A percentile compares a stretch with the other conserved stretches of the same genome.
These are phyloP conservation scores for Cucurbita pepo DNA, from an alignment of 306 rosid species.

Conservation along the genomic window DNA sequence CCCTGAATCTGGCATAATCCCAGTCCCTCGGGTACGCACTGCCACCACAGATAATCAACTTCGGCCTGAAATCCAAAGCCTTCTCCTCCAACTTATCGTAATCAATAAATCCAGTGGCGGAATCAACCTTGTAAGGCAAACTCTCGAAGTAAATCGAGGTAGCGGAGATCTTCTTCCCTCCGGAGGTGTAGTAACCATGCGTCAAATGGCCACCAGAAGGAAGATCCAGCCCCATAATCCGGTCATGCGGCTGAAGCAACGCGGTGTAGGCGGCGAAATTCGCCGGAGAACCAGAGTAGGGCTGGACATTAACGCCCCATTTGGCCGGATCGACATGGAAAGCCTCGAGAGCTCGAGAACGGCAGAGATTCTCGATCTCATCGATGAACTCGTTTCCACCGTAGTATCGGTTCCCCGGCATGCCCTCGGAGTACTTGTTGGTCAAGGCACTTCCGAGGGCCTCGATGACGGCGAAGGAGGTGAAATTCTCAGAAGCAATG, in stretches of 20 bases:
- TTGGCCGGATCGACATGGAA: conserved; percentile 37
- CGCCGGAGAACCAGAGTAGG: conserved; percentile 86
- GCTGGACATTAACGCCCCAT: conserved; percentile 92
- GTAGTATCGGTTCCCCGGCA: conserved; percentile 87
- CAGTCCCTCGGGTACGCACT: conserved; percentile 91
- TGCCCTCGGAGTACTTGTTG: conserved; percentile 87
- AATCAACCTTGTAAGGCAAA: conserved; percentile 73
- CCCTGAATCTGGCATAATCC: conserved; percentile 52
- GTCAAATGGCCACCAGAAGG: conserved; percentile 89
- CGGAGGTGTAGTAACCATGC: conserved; percentile 81
- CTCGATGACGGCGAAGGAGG: conserved; percentile 88
- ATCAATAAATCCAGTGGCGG: conserved; percentile 44
- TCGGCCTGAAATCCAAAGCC: conserved; percentile 85
- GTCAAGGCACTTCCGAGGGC: conserved; percentile 81
- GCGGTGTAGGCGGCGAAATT: conserved; percentile 97
- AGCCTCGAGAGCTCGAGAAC: conserved; percentile 67
- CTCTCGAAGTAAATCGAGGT: conserved; percentile 94
- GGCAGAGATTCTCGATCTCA: conserved; percentile 68
- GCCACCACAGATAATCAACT: conserved; percentile 76
- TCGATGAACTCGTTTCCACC: conserved; percentile 92
- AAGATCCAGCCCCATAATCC: conserved; percentile 86
- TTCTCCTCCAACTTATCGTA: conserved; percentile 81
- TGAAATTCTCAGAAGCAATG: conserved; percentile 84
- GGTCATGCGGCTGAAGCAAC: conserved; percentile 72
- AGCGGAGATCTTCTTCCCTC: conserved; percentile 91